These are phyloP conservation scores for Linum lewisii DNA, from an alignment of 345 rosid species.

Conservation along the genomic window DNA sequence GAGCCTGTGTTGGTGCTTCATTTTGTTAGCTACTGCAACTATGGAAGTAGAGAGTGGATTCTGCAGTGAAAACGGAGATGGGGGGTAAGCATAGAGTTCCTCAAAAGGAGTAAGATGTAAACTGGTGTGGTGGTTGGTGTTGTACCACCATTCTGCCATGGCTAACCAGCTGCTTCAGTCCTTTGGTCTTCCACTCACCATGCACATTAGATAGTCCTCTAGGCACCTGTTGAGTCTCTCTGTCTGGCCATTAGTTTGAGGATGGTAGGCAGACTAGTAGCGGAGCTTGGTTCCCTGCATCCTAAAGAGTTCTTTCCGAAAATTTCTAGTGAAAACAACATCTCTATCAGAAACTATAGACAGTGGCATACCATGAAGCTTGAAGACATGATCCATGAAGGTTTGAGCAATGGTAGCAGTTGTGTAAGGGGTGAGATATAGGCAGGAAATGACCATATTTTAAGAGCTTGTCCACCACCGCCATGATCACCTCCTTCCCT, in stretches of 20 bases:
- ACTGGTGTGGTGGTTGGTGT: neutral
- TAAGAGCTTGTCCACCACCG: neutral
- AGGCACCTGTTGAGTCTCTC: neutral
- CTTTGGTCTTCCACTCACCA: neutral
- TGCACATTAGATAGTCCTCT: neutral
- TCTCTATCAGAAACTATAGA: neutral
- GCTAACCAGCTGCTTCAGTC: no score
- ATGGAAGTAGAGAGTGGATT: neutral
- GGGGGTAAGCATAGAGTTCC: neutral
- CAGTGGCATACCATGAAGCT: neutral
- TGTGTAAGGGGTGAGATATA: neutral
- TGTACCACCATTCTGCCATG: neutral
- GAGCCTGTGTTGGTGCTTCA: neutral
- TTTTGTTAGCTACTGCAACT: neutral
- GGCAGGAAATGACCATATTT: conserved; percentile 1
- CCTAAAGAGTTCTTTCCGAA: neutral
- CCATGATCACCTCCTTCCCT: neutral
- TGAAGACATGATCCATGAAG: neutral
- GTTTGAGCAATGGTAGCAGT: neutral
- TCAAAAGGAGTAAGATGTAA: neutral
- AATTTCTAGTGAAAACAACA: neutral
- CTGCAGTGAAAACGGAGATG: neutral
- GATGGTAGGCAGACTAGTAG: neutral
- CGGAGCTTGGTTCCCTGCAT: neutral
- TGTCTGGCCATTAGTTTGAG: conserved; percentile 1